Percentiles rank a stretch among this genome's conserved stretches.
These are phyloP conservation scores for Salvia splendens DNA, from an alignment of 257 asterid species.

Conservation along the genomic window DNA sequence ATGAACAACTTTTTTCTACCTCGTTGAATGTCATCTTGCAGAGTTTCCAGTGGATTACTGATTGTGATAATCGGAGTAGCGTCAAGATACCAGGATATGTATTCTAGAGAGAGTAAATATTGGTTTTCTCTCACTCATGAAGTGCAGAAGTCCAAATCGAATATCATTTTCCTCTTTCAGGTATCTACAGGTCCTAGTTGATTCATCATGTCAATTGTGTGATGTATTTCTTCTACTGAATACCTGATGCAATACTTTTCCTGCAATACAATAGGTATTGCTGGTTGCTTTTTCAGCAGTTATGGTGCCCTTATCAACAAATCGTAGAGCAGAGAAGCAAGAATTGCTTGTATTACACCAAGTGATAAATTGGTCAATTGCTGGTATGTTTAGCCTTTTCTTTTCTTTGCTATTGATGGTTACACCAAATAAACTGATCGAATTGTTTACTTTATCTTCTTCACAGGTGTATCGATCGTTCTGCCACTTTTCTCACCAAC, in stretches of 20 bases:
- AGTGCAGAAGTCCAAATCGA: constrained; percentile 49
- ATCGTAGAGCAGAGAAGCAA: constrained; percentile 85
- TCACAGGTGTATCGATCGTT: constrained; percentile 67
- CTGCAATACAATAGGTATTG: constrained; percentile 52
- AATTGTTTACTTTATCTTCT: constrained; percentile 11
- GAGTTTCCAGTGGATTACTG: constrained; percentile 66
- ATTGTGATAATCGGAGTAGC: constrained; percentile 67
- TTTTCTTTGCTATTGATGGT: constrained; percentile 6
- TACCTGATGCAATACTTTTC: constrained; percentile 25
- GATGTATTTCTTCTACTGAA: constrained; percentile 19
- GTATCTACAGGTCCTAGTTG: constrained; percentile 49
- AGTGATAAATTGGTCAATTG: constrained; percentile 80
- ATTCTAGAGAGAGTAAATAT: constrained; percentile 52
- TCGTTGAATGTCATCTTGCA: constrained; percentile 35
- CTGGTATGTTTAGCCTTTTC: constrained; percentile 57
- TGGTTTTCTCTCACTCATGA: constrained; percentile 56
- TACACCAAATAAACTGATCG: constrained; percentile 1
- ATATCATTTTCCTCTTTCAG: constrained; percentile 75
- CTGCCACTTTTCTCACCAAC: constrained; percentile 88
- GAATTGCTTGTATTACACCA: constrained; percentile 81
- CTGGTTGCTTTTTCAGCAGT: constrained; percentile 73
- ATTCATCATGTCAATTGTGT: constrained; percentile 27
- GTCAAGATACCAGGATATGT: constrained; percentile 60
- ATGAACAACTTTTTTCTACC: background rate
- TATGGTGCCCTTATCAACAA: constrained; percentile 86